Conservation (phyloP, 495 filamentous ascomycete species). For the Chaetomium fimeti region DNA sequence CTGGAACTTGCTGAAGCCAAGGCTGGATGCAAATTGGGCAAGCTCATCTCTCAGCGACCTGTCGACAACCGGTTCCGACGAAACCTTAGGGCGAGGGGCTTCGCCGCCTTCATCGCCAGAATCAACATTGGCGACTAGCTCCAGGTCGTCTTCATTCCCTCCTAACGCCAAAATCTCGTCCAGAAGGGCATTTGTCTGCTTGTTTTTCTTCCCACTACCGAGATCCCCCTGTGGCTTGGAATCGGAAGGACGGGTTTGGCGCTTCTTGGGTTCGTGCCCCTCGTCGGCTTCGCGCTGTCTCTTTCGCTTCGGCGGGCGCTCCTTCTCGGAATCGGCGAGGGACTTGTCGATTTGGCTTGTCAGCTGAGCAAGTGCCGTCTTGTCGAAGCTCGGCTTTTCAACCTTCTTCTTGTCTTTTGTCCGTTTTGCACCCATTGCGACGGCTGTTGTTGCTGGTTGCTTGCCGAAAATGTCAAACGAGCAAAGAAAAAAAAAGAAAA, state of each 20-base stretch:
- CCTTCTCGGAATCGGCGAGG: slow-evolving; percentile 35
- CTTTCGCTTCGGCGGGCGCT: slow-evolving; percentile 46
- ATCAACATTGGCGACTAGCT: slow-evolving; percentile 60
- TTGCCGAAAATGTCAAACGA: too few relatives aligned
- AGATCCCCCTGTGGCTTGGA: slow-evolving; percentile 29
- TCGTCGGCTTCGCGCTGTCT: slow-evolving; percentile 36
- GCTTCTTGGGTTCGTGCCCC: slow-evolving; percentile 51
- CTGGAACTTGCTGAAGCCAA: slow-evolving; percentile 47
- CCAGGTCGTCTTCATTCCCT: slow-evolving; percentile 71
- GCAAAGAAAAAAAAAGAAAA: background rate
- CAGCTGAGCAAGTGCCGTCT: slow-evolving; percentile 59
- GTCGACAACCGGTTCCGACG: slow-evolving; percentile 35
- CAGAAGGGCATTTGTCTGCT: slow-evolving; percentile 43
- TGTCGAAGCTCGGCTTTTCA: slow-evolving; percentile 53
- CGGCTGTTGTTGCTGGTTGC: background rate
- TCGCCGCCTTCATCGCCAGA: slow-evolving; percentile 62
- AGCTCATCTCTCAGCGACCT: slow-evolving; percentile 43
- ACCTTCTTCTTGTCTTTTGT: slow-evolving; percentile 29
- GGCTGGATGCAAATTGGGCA: slow-evolving; percentile 45
- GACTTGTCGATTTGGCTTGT: slow-evolving; percentile 63
- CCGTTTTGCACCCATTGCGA: slow-evolving; percentile 30
- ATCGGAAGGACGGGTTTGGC: slow-evolving; percentile 37
- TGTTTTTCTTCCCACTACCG: slow-evolving; percentile 21
- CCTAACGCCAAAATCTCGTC: slow-evolving; percentile 75
- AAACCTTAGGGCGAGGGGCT: slow-evolving; percentile 28